These are phyloP conservation scores for Solanum chmielewskii DNA, from an alignment of 257 asterid species.

Conservation along the genomic window DNA sequence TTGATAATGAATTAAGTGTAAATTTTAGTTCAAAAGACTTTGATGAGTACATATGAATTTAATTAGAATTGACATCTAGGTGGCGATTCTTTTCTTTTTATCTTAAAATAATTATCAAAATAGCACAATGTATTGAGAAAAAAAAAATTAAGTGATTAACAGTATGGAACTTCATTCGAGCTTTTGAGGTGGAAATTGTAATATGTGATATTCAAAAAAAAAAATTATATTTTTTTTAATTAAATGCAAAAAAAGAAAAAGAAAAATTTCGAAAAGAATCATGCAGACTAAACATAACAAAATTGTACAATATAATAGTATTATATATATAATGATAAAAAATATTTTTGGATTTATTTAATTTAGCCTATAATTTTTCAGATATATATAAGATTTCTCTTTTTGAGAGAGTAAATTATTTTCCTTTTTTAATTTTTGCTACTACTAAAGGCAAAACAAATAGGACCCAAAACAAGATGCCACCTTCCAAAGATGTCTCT, in stretches of 20 bases:
- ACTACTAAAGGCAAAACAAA: not conserved
- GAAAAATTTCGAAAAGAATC: not conserved
- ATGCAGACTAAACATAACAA: not conserved
- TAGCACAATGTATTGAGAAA: too few relatives aligned
- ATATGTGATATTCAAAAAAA: not conserved
- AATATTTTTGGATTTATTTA: not conserved
- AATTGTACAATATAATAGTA: not conserved
- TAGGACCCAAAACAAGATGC: not conserved
- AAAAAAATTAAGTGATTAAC: not conserved
- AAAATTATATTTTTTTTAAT: not conserved
- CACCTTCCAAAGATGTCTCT: conserved; percentile 7
- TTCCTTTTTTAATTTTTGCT: not conserved
- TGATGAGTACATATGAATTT: not conserved
- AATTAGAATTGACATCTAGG: too few relatives aligned
- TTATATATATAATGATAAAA: not conserved
- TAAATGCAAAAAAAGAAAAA: not conserved
- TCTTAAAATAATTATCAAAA: too few relatives aligned
- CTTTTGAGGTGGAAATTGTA: not conserved
- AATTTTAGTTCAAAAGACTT: not conserved
- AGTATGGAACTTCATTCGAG: not conserved
- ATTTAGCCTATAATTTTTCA: not conserved
- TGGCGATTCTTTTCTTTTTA: too few relatives aligned
- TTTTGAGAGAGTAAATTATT: not conserved
- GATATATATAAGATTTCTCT: not conserved
- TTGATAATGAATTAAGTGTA: not conserved